Evolutionary conservation across 148 eudicot genomes (phyloP), one percentile per base, ranked within the genome.

Genomic region (Arbutus unedo): DNA sequence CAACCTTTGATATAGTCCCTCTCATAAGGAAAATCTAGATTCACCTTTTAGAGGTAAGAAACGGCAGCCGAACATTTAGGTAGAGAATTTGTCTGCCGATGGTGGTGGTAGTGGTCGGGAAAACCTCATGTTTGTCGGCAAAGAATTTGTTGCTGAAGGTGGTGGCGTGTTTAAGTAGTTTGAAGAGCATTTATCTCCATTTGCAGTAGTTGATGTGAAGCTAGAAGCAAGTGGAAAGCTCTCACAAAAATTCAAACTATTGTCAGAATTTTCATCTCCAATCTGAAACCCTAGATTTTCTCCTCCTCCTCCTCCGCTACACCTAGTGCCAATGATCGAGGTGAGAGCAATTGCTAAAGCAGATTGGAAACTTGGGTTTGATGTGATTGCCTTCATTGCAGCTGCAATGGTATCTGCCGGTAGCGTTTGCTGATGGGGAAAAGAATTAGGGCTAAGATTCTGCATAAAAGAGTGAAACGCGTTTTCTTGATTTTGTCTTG

Each of bases 311-410:
- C 66, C 70, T 21, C 14, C 74, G 23, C 74, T 59, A 18, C 85
- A 76, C 45, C 76, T 72, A 41, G 84, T 54, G n/a, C 86, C 88
- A 1, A 95, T 93, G 82, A 95, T 89, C 5, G 97, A 91, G 48
- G 93, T 84, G 4, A 95, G 85, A 64, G 98, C 97, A 0, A 91
- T 91, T 0, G 91, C 88, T 57, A 95, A 75, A 53, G 91, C 94
- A 3, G 97, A 91, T 16, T 92, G 98, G 79, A 95, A 95, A 78
- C 81, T 88, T 13, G 98, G 98, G 82, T 95, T 92, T 0, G 98
- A 92, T 5, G 98, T 93, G 67, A 95, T 90, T 31, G 92, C 96
- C 89, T 90, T 95, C 4, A 95, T 93, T 57, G 98, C 98, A 66
- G 94, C 95, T 16, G 91, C 91, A 74, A 93, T 84, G 2, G 91